Base-by-base conservation (phyloP, 2,329 filamentous ascomycete genomes). In the Magnaporthiopsis poae region DNA sequence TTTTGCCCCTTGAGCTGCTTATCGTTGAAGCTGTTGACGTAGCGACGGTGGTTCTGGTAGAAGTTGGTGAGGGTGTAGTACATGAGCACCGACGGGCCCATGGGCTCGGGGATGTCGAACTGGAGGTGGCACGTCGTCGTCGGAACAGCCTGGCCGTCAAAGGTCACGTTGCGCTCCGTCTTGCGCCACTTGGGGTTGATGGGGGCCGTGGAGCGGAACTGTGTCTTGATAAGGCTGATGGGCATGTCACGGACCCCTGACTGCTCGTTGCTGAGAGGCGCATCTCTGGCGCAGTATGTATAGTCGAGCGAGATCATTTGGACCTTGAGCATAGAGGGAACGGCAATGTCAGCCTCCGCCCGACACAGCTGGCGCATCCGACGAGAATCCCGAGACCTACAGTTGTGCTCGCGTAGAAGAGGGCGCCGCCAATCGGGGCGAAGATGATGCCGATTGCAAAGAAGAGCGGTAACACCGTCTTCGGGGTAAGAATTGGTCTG, bases 51-150 rank as follows among this genome's bases (percentile, higher is more conserved):
- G 76, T 99, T 99, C 78, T 99, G 95, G 81, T 98, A 98, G 80
- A 99, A 99, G 79, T 98, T 96, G 67, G 92, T 94, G 69, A 99
- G 87, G 71, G 90, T 90, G 78, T 99, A 99, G 81, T 97, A 99
- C 77, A 98, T 87, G 68, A 94, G 85, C 13, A 99, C 90, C 0
- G 94, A 92, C 0, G 92, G 86, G 3, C 84, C 82, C 77, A 99
- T 88, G 67, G 87, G 81, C 72, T 94, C 88, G 1, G 92, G 91
- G 11, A 97, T 87, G 52, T 85, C 81, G 78, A 98, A 96, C 69
- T 86, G 82, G 66, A 99, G 78, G 39, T 84, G 84, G 83, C 95
- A 99, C 78, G 67, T 64, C 79, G 64, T 80, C 78, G 61, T 77
- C 71, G 31, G 76, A 65, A 78, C 69, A 11, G 68, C 68, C 36